Percentiles rank a stretch among this genome's conserved stretches.
phyloP scores from a whole-genome alignment of 1,139 yeast species.

The Kurtzmaniella quercitrusa region DNA sequence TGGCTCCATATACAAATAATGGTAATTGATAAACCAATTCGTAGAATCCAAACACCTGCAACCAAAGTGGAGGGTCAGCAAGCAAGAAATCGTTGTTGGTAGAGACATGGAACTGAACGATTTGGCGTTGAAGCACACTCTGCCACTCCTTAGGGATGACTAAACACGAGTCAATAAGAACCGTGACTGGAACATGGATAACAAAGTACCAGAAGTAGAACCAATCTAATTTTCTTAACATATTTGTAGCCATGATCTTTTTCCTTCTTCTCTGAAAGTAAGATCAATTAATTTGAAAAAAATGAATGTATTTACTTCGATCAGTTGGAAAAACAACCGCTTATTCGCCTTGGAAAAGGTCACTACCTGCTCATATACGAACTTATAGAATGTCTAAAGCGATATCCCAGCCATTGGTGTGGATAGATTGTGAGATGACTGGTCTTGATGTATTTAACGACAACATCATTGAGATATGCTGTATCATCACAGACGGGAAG shows the following conservation, averaged over 20 bases:
- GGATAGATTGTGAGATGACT: constrained; percentile 91
- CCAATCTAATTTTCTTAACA: constrained; percentile 27
- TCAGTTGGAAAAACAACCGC: neutral
- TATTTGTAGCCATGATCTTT: neutral
- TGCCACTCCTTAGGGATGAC: constrained; percentile 56
- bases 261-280: neutral
- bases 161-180: constrained; percentile 69
- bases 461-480: constrained; percentile 84
- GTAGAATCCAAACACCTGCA: constrained; percentile 61
- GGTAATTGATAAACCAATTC: constrained; percentile 80
- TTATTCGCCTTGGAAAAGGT: neutral
- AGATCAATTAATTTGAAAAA: neutral
- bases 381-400: neutral
- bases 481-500: constrained; percentile 81
- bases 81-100: constrained; percentile 70
- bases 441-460: constrained; percentile 75
- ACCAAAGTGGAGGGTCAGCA: constrained; percentile 57
- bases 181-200: constrained; percentile 70
- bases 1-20: constrained; percentile 50
- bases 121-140: constrained; percentile 39
- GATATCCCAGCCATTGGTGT: constrained; percentile 48
- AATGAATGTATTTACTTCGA: neutral
- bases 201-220: constrained; percentile 47
- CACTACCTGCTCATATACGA: neutral
- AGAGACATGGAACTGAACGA: constrained; percentile 56